Percentiles rank a stretch among this genome's conserved stretches.
Conservation (phyloP, 139 green algal species). For the Picochlorum costavermella region DNA sequence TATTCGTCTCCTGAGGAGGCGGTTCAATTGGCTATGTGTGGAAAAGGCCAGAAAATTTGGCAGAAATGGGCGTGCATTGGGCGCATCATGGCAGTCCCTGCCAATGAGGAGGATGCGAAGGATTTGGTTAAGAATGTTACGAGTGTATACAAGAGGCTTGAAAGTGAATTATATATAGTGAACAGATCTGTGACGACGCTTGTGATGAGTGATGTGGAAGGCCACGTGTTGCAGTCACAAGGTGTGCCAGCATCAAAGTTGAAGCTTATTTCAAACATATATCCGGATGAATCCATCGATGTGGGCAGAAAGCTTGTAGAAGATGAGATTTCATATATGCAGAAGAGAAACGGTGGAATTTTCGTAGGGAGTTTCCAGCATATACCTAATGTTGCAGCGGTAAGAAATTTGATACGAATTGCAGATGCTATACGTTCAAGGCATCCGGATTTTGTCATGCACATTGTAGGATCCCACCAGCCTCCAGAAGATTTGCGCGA, state of each 20-base stretch:
- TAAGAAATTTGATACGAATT: not conserved
- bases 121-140: too few species aligned
- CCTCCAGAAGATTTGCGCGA: not conserved
- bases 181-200: too few species aligned
- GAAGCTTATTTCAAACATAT: not conserved
- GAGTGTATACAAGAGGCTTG: too few species aligned
- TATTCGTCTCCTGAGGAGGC: not conserved
- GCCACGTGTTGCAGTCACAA: too few species aligned
- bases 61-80: too few species aligned
- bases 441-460: not conserved
- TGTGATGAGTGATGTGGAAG: too few species aligned
- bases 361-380: constrained; percentile 1
- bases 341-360: not conserved
- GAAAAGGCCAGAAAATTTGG: too few species aligned
- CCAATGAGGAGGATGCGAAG: too few species aligned
- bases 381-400: not conserved
- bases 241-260: too few species aligned
- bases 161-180: too few species aligned
- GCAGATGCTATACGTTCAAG: not conserved
- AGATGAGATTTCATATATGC: not conserved
- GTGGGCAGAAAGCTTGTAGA: not conserved
- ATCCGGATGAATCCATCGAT: not conserved
- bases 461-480: not conserved
- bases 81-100: too few species aligned
- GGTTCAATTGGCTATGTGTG: not conserved